A percentile compares a stretch with the other conserved stretches of the same genome.
Evolutionary conservation across 139 green algal genomes (phyloP).

Genomic region (Micromonas commoda): DNA sequence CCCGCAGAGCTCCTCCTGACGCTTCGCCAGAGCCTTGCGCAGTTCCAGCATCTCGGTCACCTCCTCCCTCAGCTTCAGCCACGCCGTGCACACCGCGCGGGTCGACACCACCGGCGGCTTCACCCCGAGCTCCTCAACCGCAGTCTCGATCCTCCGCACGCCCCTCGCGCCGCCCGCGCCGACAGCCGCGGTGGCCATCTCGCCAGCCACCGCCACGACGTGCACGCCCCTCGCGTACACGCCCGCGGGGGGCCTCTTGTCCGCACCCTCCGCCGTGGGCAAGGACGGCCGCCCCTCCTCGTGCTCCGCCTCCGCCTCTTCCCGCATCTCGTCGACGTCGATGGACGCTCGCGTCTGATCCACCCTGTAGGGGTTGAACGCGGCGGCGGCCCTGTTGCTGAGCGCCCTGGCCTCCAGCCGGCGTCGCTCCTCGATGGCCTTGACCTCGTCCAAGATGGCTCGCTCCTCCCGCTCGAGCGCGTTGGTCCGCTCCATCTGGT

Average conservation of each 20-base stretch:
- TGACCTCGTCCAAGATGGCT: conserved; percentile 19
- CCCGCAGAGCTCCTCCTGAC: neutral
- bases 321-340: neutral
- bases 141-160: neutral
- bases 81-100: neutral
- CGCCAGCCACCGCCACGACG: neutral
- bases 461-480: conserved; percentile 1
- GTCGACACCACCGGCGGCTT: neutral
- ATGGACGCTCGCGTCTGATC: neutral
- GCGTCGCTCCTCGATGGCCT: conserved; percentile 17
- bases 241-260: neutral
- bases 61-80: neutral
- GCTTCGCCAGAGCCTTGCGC: neutral
- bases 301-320: neutral
- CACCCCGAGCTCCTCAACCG: conserved; percentile 10
- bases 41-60: neutral
- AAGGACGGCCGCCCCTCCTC: neutral
- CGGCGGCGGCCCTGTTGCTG: neutral
- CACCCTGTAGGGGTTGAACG: neutral
- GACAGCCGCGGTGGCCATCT: neutral
- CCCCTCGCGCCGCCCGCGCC: neutral
- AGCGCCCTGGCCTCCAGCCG: conserved; percentile 7
- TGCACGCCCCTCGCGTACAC: neutral
- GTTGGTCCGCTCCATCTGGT: conserved; percentile 17
- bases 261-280: neutral